Evolutionary conservation across 139 green algal species (phyloP), one percentile per base, ranked within the genome.

Genomic region (Tetraselmis chui): DNA sequence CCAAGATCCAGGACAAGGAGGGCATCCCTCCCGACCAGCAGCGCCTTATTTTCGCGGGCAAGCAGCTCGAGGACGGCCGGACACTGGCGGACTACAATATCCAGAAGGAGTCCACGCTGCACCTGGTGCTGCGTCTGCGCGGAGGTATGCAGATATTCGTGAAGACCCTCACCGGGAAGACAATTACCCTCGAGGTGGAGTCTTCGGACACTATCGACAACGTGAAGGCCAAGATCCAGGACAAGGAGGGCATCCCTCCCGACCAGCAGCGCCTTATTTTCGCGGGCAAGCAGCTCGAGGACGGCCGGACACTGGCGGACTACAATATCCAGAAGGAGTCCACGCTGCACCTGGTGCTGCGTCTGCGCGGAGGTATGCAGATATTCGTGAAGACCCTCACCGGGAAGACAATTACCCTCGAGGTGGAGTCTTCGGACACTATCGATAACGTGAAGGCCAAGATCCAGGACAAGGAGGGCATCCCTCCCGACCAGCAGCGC

Each of bases 191-290:
- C 18, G 94, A 97, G 84, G 94, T 98, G 82, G 86, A 85, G 85
- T 76, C 75, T 79, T n/a, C 79, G 28, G 91, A 96, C 85, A 96
- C 91, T 27, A 96, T 96, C 32, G 93, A 96, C 80, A 86, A 80
- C 59, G 84, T 87, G 26, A 80, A 84, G 80, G 82, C 89, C 29
- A 91, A 92, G 82, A 91, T 92, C 67, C 89, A 92, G 86, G 87
- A 91, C 80, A 91, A 92, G 85, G 89, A 92, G 76, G 94, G 94
- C 78, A 97, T 98, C 82, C 95, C 95, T 11, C 95, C 95, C 31
- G 95, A 98, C 91, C 95, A 98, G 93, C 95, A 98, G 92, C 92
- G 95, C 74, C 90, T 98, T 59, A 98, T 98, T 84, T 98, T 98
- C 82, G 95, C 95, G 27, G 95, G 95, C 88, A 98, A 98, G 92